Conservation (phyloP, 2,329 filamentous ascomycete genomes). For the Paecilomyces formosus region DNA sequence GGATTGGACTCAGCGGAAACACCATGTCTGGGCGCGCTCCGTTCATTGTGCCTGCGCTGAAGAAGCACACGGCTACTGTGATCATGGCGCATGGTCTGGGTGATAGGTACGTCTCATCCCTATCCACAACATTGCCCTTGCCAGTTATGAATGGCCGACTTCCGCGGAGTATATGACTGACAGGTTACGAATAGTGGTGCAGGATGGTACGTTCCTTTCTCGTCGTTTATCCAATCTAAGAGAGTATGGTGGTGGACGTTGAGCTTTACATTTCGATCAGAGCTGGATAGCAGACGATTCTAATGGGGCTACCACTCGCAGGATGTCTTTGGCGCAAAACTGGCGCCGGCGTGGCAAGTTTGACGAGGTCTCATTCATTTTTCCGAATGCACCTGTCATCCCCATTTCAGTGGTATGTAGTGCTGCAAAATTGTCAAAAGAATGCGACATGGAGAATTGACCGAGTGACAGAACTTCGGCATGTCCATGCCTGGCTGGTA, state of each 20-base stretch:
- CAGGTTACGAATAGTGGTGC: slow-evolving; percentile 32
- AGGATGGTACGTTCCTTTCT: slow-evolving; percentile 33
- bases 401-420: slow-evolving; percentile 72
- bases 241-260: neutral
- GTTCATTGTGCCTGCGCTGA: slow-evolving; percentile 69
- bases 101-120: slow-evolving; percentile 56
- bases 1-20: slow-evolving; percentile 2
- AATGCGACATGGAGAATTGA: neutral
- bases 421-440: neutral
- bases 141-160: neutral
- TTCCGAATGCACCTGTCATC: slow-evolving; percentile 82
- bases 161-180: neutral
- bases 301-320: slow-evolving; percentile 11
- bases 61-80: slow-evolving; percentile 83
- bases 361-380: slow-evolving; percentile 84
- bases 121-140: neutral
- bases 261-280: neutral
- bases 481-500: slow-evolving; percentile 69
- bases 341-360: slow-evolving; percentile 75
- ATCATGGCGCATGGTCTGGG: slow-evolving; percentile 92
- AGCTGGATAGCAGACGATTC: neutral
- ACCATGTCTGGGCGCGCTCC: slow-evolving; percentile 44
- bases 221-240: neutral
- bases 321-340: slow-evolving; percentile 74
- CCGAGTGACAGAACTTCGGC: slow-evolving; percentile 55